A percentile compares a stretch with the other conserved stretches of the same genome.
Evolutionary conservation across 2,329 filamentous ascomycete species (phyloP).

Genomic region (Phialophora tarda): DNA sequence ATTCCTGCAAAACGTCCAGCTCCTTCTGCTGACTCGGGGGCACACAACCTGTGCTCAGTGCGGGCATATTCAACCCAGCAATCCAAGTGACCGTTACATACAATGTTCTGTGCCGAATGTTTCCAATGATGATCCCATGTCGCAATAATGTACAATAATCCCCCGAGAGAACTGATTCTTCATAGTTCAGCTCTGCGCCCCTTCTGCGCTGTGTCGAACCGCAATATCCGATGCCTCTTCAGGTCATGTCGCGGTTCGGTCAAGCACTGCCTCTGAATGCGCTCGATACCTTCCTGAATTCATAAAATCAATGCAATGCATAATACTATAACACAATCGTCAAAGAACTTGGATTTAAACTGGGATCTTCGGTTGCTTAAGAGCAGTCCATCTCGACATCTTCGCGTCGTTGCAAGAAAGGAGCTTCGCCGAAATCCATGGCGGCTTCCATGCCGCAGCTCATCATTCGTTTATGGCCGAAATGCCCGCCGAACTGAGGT

Average conservation of each 20-base stretch:
- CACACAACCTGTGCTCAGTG: background rate
- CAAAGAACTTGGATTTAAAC: slow-evolving; percentile 9
- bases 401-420: slow-evolving; percentile 51
- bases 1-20: slow-evolving; percentile 10
- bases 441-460: slow-evolving; percentile 43
- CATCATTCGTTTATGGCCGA: slow-evolving; percentile 43
- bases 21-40: background rate
- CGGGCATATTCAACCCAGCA: background rate
- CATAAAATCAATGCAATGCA: slow-evolving; percentile 31
- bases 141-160: slow-evolving; percentile 15
- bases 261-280: background rate
- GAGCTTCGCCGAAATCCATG: slow-evolving; percentile 53
- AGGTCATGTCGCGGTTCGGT: slow-evolving; percentile 12
- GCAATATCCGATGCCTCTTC: slow-evolving; percentile 11
- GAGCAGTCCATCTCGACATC: slow-evolving; percentile 50
- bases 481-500: slow-evolving; percentile 35
- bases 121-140: slow-evolving; percentile 10
- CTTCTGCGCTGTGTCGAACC: background rate
- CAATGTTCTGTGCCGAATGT: slow-evolving; percentile 8
- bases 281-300: slow-evolving; percentile 7
- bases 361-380: slow-evolving; percentile 30
- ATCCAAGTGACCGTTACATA: slow-evolving; percentile 7
- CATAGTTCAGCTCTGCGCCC: background rate
- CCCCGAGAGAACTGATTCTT: background rate
- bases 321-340: slow-evolving; percentile 21